A percentile compares a stretch with the other conserved stretches of the same genome.
These are phyloP conservation scores for Silene latifolia DNA, from an alignment of 148 eudicot genomes.

Conservation along the genomic window DNA sequence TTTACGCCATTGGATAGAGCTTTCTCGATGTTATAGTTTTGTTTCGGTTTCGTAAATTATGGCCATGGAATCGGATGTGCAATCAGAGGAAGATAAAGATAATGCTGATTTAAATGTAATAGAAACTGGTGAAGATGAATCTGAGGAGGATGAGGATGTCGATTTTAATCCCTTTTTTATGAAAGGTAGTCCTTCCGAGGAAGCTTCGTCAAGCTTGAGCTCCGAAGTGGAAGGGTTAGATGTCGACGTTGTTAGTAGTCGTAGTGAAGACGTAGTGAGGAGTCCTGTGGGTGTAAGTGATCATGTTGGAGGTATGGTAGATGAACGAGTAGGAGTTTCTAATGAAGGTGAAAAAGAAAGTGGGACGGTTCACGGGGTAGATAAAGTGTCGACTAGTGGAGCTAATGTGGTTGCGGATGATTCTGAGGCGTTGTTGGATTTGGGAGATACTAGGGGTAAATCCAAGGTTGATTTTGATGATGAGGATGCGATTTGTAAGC, in stretches of 20 bases:
- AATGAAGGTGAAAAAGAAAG: conserved; percentile 37
- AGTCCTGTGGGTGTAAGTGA: conserved; percentile 23
- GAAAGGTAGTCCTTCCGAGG: conserved; percentile 54
- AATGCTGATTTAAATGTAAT: conserved; percentile 16
- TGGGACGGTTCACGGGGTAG: conserved; percentile 25
- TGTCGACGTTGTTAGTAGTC: conserved; percentile 55
- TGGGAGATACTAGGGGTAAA: conserved; percentile 16
- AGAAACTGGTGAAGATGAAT: conserved; percentile 47
- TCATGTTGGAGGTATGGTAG: conserved; percentile 20
- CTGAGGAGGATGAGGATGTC: conserved; percentile 74
- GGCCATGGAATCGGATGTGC: conserved; percentile 21
- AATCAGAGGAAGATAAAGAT: conserved; percentile 13
- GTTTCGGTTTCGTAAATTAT: background rate
- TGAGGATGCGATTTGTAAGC: conserved; percentile 85
- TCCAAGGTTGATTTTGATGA: conserved; percentile 39
- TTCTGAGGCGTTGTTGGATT: conserved; percentile 20
- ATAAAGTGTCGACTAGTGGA: conserved; percentile 36
- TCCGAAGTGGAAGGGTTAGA: conserved; percentile 80
- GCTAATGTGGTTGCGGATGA: conserved; percentile 33
- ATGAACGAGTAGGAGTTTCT: conserved; percentile 23
- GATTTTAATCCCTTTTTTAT: conserved; percentile 88
- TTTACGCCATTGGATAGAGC: background rate
- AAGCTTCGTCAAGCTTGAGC: conserved; percentile 90
- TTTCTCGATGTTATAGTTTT: background rate
- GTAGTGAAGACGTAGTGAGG: conserved; percentile 20